phyloP scores from a whole-genome alignment of 306 rosid species.

The Quercus gilva region DNA sequence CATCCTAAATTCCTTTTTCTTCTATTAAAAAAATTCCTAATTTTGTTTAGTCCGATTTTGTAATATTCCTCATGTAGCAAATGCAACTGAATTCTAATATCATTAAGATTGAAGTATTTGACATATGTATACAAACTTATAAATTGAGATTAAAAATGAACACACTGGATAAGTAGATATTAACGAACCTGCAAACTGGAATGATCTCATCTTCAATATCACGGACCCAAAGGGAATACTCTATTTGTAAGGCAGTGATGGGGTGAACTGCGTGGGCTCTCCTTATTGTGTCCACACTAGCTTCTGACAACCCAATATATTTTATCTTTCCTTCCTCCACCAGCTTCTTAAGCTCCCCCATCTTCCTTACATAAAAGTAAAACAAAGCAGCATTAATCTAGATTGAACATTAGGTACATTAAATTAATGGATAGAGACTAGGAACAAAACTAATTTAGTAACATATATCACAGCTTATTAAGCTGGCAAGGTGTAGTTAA shows the following conservation, averaged over 20 bases:
- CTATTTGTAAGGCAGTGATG: conserved; percentile 76
- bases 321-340: conserved; percentile 66
- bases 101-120: neutral
- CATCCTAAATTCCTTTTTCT: neutral
- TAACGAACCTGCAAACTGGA: conserved; percentile 61
- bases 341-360: conserved; percentile 60
- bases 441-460: no score
- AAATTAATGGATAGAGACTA: no score
- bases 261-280: conserved; percentile 76
- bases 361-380: conserved; percentile 28
- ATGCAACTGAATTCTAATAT: neutral
- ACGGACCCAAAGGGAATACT: conserved; percentile 64
- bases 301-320: conserved; percentile 60
- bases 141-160: neutral
- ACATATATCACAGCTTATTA: no score
- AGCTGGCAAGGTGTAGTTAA: no score
- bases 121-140: neutral
- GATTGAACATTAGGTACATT: neutral
- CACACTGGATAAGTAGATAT: neutral
- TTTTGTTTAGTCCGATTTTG: neutral
- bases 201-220: conserved; percentile 62
- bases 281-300: conserved; percentile 55
- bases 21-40: no score
- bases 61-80: neutral
- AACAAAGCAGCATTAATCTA: conserved; percentile 1